phyloP scores from a whole-genome alignment of 805 yeast species.

The Kodamaea kaohsiungensis region DNA sequence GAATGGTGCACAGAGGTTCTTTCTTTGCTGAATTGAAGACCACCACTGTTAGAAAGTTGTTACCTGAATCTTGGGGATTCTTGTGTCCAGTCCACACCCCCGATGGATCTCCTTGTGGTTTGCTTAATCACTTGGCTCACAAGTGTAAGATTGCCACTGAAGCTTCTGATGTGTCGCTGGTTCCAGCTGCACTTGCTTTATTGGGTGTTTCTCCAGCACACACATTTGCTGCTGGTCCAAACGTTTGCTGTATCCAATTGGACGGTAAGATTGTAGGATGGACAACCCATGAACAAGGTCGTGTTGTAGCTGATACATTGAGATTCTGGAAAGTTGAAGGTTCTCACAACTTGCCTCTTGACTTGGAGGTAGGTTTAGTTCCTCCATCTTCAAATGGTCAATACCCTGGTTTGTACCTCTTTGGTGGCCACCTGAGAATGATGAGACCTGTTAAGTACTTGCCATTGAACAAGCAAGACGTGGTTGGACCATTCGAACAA shows the following conservation, averaged over 20 bases:
- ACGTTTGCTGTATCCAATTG: constrained; percentile 84
- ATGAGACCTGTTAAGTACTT: constrained; percentile 92
- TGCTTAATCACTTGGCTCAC: constrained; percentile 94
- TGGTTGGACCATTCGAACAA: constrained; percentile 97
- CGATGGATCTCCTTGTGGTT: constrained; percentile 99
- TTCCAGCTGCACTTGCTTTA: constrained; percentile 63
- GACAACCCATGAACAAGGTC: constrained; percentile 89
- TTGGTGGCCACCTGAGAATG: constrained; percentile 94
- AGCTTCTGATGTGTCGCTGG: constrained; percentile 69
- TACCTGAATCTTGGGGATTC: constrained; percentile 99
- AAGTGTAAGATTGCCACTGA: constrained; percentile 85
- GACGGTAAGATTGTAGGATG: constrained; percentile 94
- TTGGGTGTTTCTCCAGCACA: constrained; percentile 84
- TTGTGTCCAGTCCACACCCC: constrained; percentile 99
- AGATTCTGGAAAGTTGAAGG: constrained; percentile 93
- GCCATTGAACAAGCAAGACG: constrained; percentile 79
- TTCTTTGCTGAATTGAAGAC: constrained; percentile 98
- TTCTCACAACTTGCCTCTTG: constrained; percentile 71
- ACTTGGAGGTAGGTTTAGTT: constrained; percentile 90
- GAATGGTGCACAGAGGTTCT: constrained; percentile 99
- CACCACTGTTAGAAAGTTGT: constrained; percentile 91
- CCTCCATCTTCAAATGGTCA: constrained; percentile 97
- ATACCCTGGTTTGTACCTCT: constrained; percentile 91
- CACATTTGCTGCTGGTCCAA: constrained; percentile 84
- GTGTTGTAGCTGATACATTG: constrained; percentile 81